Conservation (phyloP, 108 stramenopile genomes). For the Licmophora abbreviata region DNA sequence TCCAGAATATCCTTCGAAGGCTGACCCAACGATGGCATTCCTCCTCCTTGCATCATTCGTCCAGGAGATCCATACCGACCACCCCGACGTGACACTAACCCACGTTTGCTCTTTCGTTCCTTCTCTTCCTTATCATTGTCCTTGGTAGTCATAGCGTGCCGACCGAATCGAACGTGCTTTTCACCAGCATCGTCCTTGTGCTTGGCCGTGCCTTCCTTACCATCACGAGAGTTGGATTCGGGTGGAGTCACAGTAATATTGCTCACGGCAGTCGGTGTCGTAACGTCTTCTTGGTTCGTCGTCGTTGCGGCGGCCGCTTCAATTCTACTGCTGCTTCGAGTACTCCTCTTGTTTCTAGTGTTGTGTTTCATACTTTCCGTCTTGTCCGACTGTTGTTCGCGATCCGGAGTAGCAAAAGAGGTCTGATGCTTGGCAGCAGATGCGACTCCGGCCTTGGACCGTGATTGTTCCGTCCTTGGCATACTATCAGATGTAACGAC, state of each 20-base stretch:
- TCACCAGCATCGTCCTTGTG: too few species aligned
- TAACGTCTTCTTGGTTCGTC: background rate
- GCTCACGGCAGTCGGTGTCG: background rate
- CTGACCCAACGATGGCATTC: background rate
- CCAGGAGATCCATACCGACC: conserved; percentile 20
- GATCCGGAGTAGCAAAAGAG: background rate
- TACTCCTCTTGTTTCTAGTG: background rate
- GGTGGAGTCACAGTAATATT: background rate
- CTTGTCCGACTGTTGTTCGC: background rate
- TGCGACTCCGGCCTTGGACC: too few species aligned
- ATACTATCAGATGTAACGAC: background rate
- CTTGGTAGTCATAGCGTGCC: too few species aligned
- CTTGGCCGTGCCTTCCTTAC: too few species aligned
- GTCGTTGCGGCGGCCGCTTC: background rate
- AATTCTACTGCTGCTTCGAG: background rate
- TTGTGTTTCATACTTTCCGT: background rate
- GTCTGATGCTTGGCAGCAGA: background rate
- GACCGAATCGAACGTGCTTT: too few species aligned
- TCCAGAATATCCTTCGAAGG: conserved; percentile 15
- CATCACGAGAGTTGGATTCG: background rate
- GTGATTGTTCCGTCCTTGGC: too few species aligned
- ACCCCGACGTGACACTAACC: conserved; percentile 25
- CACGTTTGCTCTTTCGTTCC: too few species aligned
- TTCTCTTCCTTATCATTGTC: too few species aligned
- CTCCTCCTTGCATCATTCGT: conserved; percentile 2